Evolutionary conservation across 495 filamentous ascomycete species (phyloP), one percentile per base, ranked within the genome.

Genomic region (Wilcoxina mikolae): DNA sequence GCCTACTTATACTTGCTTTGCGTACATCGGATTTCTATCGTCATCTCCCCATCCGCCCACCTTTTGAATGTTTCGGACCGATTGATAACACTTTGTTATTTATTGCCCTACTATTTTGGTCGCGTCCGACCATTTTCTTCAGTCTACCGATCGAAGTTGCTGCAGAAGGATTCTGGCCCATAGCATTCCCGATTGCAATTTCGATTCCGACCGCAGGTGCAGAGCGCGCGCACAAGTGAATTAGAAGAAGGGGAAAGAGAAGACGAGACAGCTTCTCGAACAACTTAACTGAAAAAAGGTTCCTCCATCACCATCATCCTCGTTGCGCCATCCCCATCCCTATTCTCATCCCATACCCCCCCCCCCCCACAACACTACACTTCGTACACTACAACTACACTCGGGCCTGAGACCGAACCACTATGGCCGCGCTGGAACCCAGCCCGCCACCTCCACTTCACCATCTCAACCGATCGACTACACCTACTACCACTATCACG

Each of bases 121-220:
- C 7, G 7, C 17, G 7, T 43, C 39, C 7, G 39, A 20, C 39
- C 4, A 18, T 9, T n/a, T n/a, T 12, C 22, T 15, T 35, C 52
- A 25, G 39, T 43, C 18, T 25, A 3, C 17, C 45, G 17, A 38
- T 38, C 31, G 43, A 1, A 18, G 43, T 24, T 18, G n/a, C 15
- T 18, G 43, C 43, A 17, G 43, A 20, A 46, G n/a, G 11, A 46
- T 46, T 24, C 15, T 46, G 23, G 43, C 23, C 43, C 22, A 24
- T 17, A 18, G 15, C 43, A 18, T 24, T 18, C n/a, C 7, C 11
- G 23, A 18, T 24, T 17, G 23, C 22, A 46, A 49, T 49, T 49
- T 12, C 25, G 23, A 49, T 49, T 49, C 12, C 46, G 25, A 29
- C 46, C 24, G 25, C 22, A 49, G 46, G 46, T 49, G 46, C 46